Conservation (phyloP, 129 eudicot species). For the Solidago caesia region DNA sequence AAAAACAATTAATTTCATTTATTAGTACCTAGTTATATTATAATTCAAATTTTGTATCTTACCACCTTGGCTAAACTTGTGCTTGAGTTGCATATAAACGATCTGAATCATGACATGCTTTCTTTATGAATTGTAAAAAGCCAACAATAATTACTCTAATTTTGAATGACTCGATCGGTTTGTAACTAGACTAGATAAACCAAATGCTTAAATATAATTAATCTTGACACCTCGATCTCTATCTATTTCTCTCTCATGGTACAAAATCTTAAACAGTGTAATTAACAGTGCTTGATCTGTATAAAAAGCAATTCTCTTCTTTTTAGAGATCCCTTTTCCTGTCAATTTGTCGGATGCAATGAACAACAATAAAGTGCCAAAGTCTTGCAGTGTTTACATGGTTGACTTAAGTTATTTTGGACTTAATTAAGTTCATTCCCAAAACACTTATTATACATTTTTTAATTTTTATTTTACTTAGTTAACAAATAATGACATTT, state of each 20-base stretch:
- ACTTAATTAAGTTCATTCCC: not conserved
- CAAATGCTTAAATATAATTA: not conserved
- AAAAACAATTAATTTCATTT: too few relatives aligned
- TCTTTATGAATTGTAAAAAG: not conserved
- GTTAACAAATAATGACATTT: slow-evolving; percentile 3
- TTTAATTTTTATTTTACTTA: not conserved
- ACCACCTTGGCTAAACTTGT: not conserved
- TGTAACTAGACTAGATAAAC: too few relatives aligned
- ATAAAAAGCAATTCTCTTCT: slow-evolving; percentile 35
- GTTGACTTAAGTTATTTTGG: slow-evolving; percentile 26
- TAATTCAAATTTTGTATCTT: not conserved
- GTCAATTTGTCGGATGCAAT: slow-evolving; percentile 49
- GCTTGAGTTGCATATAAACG: not conserved
- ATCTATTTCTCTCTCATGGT: slow-evolving; percentile 27
- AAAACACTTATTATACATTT: not conserved
- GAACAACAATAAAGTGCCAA: slow-evolving; percentile 39
- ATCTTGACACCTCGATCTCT: slow-evolving; percentile 18
- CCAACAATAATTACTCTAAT: not conserved
- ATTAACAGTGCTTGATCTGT: slow-evolving; percentile 34
- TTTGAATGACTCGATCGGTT: too few relatives aligned
- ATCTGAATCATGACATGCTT: not conserved
- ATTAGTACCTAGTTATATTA: too few relatives aligned
- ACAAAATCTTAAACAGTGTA: slow-evolving; percentile 36
- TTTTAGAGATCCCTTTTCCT: slow-evolving; percentile 40
- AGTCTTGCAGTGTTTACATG: slow-evolving; percentile 33